Evolutionary conservation across 169 alveolate species (phyloP).

Genomic region (Plasmodium fragile): DNA sequence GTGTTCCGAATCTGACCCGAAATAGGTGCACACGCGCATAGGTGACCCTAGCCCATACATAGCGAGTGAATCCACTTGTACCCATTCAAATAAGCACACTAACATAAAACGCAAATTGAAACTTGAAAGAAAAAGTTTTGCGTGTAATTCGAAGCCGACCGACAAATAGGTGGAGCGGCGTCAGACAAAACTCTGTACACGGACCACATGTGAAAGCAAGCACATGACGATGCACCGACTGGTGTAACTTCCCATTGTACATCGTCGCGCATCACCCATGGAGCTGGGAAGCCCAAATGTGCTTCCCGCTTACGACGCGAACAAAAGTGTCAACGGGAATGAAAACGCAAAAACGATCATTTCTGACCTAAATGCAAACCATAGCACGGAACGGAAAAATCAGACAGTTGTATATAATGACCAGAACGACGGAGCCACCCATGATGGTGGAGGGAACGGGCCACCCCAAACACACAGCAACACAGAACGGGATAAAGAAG

Average conservation of each 20-base stretch:
- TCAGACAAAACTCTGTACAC: not conserved
- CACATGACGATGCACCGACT: not conserved
- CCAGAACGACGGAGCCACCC: not conserved
- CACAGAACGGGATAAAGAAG: slow-evolving; percentile 22
- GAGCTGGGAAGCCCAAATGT: not conserved
- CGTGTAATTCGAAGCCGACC: not conserved
- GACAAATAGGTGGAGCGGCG: not conserved
- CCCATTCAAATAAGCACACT: not conserved
- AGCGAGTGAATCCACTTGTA: not conserved
- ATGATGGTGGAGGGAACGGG: not conserved
- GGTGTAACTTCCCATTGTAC: not conserved
- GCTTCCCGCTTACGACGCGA: not conserved
- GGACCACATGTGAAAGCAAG: not conserved
- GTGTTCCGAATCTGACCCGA: not conserved
- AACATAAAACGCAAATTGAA: not conserved
- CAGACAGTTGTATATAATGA: not conserved
- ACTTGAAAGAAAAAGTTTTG: not conserved
- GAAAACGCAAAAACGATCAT: not conserved
- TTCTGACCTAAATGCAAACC: not conserved
- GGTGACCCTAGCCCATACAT: not conserved
- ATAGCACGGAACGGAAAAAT: not conserved
- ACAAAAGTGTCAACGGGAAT: not conserved
- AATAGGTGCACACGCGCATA: not conserved
- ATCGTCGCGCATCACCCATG: not conserved
- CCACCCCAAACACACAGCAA: not conserved